phyloP scores from a whole-genome alignment of 805 yeast species.

The Wickerhamiella dianesei region DNA sequence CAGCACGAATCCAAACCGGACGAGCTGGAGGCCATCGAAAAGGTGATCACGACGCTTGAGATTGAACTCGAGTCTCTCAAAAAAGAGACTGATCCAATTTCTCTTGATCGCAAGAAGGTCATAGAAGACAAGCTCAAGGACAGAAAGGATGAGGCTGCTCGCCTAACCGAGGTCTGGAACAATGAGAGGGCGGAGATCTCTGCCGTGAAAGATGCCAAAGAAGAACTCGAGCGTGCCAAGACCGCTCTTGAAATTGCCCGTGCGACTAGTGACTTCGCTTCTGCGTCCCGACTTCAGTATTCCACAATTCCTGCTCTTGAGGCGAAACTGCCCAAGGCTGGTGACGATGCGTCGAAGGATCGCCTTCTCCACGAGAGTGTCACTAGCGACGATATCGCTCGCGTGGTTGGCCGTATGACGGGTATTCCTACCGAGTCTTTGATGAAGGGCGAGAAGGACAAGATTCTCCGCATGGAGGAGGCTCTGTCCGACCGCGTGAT shows the following conservation, averaged over 20 bases:
- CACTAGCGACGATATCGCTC: conserved; percentile 85
- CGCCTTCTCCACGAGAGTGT: conserved; percentile 75
- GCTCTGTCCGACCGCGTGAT: conserved; percentile 65
- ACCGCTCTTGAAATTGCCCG: conserved; percentile 71
- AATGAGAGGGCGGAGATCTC: conserved; percentile 66
- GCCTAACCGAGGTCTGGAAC: conserved; percentile 79
- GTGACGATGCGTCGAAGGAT: conserved; percentile 3
- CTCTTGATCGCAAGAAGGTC: conserved; percentile 62
- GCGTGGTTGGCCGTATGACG: conserved; percentile 85
- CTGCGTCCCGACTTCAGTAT: conserved; percentile 82
- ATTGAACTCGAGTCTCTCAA: conserved; percentile 88
- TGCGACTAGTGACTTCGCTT: conserved; percentile 72
- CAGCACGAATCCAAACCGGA: conserved; percentile 98
- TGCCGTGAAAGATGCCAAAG: conserved; percentile 62
- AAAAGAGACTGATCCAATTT: conserved; percentile 79
- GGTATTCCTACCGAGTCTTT: conserved; percentile 88
- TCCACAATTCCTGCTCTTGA: conserved; percentile 74
- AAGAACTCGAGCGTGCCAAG: conserved; percentile 70
- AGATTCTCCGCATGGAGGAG: conserved; percentile 74
- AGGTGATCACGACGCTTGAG: conserved; percentile 83
- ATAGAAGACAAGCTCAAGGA: conserved; percentile 52
- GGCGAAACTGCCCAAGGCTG: conserved; percentile 35
- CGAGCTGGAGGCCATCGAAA: conserved; percentile 75
- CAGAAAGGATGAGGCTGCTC: conserved; percentile 50
- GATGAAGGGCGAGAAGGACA: conserved; percentile 89